phyloP scores from a whole-genome alignment of 768 basidiomycete species.

The Lentinus tigrinus region DNA sequence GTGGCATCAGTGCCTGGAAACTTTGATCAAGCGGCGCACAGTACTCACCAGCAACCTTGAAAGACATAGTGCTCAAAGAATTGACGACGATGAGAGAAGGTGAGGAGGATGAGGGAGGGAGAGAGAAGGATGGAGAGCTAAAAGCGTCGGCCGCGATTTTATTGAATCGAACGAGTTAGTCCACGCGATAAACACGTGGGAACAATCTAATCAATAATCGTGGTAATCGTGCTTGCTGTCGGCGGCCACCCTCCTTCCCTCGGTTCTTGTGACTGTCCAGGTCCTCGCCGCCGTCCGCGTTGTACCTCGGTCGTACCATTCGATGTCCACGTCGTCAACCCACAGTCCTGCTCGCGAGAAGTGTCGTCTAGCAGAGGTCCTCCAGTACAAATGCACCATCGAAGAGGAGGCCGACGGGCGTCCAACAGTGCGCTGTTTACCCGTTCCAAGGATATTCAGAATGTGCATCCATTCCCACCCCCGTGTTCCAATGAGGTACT shows the following conservation, averaged over 20 bases:
- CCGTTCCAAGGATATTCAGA: slow-evolving; percentile 71
- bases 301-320: too few species aligned
- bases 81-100: slow-evolving; percentile 15
- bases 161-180: slow-evolving; percentile 20
- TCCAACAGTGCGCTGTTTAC: slow-evolving; percentile 57
- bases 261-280: too few species aligned
- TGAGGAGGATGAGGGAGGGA: slow-evolving; percentile 26
- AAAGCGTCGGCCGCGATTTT: slow-evolving; percentile 20
- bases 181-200: slow-evolving; percentile 17
- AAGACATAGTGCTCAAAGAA: slow-evolving; percentile 54
- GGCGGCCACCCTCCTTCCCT: background rate
- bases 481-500: background rate
- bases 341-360: slow-evolving; percentile 10
- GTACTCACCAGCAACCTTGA: slow-evolving; percentile 82
- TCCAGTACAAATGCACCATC: slow-evolving; percentile 65
- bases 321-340: background rate
- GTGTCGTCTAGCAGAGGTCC: slow-evolving; percentile 68
- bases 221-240: background rate
- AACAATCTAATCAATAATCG: background rate
- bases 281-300: too few species aligned
- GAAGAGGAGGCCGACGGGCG: slow-evolving; percentile 29
- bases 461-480: slow-evolving; percentile 45
- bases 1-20: slow-evolving; percentile 11
- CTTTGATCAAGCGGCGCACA: background rate
- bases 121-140: slow-evolving; percentile 2